Evolutionary conservation across 306 rosid species (phyloP).

Genomic region (Prosopis cineraria): DNA sequence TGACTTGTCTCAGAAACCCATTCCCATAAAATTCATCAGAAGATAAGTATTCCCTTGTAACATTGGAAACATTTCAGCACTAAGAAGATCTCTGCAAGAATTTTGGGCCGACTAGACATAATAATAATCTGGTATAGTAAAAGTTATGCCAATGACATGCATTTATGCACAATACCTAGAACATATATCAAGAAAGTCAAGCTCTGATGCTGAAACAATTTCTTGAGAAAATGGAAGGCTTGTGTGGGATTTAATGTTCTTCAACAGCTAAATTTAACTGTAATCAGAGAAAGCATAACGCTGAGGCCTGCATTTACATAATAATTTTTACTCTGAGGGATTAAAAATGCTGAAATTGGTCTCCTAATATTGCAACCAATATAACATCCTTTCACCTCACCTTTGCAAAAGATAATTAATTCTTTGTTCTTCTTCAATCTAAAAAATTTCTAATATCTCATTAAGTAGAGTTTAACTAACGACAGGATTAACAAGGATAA

Average conservation of each 20-base stretch:
- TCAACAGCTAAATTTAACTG: conserved; percentile 51
- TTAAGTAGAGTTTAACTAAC: too few relatives aligned
- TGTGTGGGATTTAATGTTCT: conserved; percentile 51
- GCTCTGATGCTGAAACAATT: conserved; percentile 45
- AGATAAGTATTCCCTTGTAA: conserved; percentile 60
- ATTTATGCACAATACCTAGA: conserved; percentile 53
- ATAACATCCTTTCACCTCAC: too few relatives aligned
- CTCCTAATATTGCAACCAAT: too few relatives aligned
- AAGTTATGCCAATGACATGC: conserved; percentile 45
- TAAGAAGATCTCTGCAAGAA: conserved; percentile 7
- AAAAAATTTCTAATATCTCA: too few relatives aligned
- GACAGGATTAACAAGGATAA: too few relatives aligned
- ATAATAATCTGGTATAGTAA: background rate
- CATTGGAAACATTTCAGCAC: conserved; percentile 15
- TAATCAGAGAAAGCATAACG: background rate
- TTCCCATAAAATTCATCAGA: conserved; percentile 61
- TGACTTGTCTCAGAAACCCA: conserved; percentile 40
- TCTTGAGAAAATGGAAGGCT: conserved; percentile 57
- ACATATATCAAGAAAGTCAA: conserved; percentile 60
- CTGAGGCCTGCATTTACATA: too few relatives aligned
- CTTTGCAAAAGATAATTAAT: too few relatives aligned
- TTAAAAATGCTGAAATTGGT: too few relatives aligned
- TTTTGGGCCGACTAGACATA: background rate
- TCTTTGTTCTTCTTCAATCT: too few relatives aligned
- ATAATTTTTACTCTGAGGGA: too few relatives aligned